Evolutionary conservation across 2,329 filamentous ascomycete species (phyloP).

Genomic region (Neonectria faginata): DNA sequence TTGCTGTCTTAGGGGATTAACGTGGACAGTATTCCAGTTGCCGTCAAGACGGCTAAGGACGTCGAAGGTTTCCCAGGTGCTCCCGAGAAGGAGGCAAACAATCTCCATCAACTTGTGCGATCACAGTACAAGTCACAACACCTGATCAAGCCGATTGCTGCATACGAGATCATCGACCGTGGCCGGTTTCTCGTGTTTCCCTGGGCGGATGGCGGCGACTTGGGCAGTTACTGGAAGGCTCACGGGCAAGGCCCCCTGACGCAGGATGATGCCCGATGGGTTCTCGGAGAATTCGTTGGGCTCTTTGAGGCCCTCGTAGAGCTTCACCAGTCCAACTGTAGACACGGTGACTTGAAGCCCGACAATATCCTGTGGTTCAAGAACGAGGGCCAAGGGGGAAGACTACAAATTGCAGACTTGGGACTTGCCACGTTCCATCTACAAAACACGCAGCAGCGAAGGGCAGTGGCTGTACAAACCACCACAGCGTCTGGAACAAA

Average conservation of each 20-base stretch:
- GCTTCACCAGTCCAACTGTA: conserved; percentile 5
- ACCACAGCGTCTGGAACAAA: background rate
- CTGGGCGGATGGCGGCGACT: conserved; percentile 11
- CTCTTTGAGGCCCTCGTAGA: background rate
- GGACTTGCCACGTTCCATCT: conserved; percentile 1
- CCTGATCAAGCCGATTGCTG: conserved; percentile 12
- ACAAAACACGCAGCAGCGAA: too few relatives aligned
- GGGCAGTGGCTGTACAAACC: background rate
- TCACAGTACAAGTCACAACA: conserved; percentile 1
- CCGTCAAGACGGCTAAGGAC: background rate
- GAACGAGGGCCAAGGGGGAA: background rate
- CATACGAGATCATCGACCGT: background rate
- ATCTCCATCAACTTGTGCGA: background rate
- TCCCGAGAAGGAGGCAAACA: conserved; percentile 6
- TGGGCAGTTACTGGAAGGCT: background rate
- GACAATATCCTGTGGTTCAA: conserved; percentile 16
- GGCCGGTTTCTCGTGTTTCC: conserved; percentile 4
- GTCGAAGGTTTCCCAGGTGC: background rate
- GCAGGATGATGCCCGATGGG: too few relatives aligned
- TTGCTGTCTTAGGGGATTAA: background rate
- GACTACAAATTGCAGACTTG: conserved; percentile 5
- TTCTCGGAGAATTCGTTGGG: background rate
- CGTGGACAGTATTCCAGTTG: background rate
- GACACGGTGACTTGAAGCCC: conserved; percentile 17
- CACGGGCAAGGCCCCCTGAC: background rate